Evolutionary conservation across 306 rosid genomes (phyloP).

Genomic region (Glycyrrhiza uralensis): DNA sequence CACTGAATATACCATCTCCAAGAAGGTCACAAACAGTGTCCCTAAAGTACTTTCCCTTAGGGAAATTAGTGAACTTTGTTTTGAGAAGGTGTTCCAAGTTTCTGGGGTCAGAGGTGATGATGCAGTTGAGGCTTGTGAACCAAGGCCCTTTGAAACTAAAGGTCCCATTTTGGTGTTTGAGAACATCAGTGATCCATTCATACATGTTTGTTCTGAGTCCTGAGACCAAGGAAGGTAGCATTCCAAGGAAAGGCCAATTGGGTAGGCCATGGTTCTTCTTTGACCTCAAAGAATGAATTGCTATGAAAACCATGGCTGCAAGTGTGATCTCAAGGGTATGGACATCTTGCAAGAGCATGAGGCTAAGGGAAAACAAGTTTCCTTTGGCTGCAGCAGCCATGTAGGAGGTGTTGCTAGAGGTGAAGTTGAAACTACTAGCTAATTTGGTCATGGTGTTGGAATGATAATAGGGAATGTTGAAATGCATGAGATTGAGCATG

Average conservation of each 20-base stretch:
- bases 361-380: not conserved
- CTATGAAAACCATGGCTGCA: constrained; percentile 52
- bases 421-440: constrained; percentile 8
- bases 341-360: constrained; percentile 34
- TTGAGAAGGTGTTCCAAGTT: constrained; percentile 84
- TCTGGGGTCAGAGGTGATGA: constrained; percentile 71
- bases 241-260: constrained; percentile 71
- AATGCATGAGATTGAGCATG: constrained; percentile 24
- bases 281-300: constrained; percentile 55
- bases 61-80: constrained; percentile 58
- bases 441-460: constrained; percentile 32
- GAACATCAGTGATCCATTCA: constrained; percentile 60
- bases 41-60: constrained; percentile 72
- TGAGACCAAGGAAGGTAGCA: constrained; percentile 63
- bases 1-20: constrained; percentile 74
- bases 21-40: constrained; percentile 66
- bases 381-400: not conserved
- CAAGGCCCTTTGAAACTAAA: constrained; percentile 64
- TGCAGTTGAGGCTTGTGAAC: constrained; percentile 57
- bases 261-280: constrained; percentile 57
- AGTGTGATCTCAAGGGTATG: constrained; percentile 52
- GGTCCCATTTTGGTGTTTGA: constrained; percentile 48
- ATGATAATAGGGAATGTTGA: constrained; percentile 16
- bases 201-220: constrained; percentile 47
- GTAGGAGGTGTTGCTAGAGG: constrained; percentile 7